Conservation (phyloP, 2,329 filamentous ascomycete species). For the Penicillium sp. region DNA sequence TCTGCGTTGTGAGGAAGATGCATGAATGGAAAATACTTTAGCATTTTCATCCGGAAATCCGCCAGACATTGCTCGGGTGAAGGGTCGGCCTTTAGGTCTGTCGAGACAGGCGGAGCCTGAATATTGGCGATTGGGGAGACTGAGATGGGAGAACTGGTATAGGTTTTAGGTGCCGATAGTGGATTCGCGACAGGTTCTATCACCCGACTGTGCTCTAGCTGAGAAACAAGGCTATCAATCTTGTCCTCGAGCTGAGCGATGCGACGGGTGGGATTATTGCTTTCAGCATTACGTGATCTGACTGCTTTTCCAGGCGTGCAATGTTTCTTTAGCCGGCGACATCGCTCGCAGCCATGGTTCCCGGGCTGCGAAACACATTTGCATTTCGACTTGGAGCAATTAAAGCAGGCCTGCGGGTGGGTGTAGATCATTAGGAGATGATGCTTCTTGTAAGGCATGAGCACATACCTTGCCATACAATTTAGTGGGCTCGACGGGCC, state of each 20-base stretch:
- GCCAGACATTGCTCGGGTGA: conserved; percentile 41
- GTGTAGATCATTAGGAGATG: not conserved
- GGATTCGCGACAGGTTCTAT: not conserved
- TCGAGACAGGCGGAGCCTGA: not conserved
- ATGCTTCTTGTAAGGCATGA: not conserved
- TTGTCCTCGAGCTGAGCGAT: conserved; percentile 26
- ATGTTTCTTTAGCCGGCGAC: conserved; percentile 43
- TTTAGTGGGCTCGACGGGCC: not conserved
- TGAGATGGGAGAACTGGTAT: not conserved
- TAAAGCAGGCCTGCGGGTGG: conserved; percentile 18
- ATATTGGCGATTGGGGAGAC: not conserved
- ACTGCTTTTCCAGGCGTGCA: conserved; percentile 40
- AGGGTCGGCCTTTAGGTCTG: not conserved
- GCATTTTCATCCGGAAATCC: conserved; percentile 45
- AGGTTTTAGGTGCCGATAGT: not conserved
- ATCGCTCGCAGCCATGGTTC: conserved; percentile 31
- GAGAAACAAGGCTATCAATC: conserved; percentile 27
- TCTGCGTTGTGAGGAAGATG: conserved; percentile 40
- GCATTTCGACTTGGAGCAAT: conserved; percentile 26
- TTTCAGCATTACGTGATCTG: conserved; percentile 26
- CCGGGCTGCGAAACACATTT: conserved; percentile 19
- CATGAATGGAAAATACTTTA: conserved; percentile 49
- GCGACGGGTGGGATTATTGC: conserved; percentile 14
- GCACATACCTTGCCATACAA: not conserved
- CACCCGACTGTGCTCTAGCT: conserved; percentile 14